phyloP scores from a whole-genome alignment of 148 eudicot species.

The Vaccinium darrowii region DNA sequence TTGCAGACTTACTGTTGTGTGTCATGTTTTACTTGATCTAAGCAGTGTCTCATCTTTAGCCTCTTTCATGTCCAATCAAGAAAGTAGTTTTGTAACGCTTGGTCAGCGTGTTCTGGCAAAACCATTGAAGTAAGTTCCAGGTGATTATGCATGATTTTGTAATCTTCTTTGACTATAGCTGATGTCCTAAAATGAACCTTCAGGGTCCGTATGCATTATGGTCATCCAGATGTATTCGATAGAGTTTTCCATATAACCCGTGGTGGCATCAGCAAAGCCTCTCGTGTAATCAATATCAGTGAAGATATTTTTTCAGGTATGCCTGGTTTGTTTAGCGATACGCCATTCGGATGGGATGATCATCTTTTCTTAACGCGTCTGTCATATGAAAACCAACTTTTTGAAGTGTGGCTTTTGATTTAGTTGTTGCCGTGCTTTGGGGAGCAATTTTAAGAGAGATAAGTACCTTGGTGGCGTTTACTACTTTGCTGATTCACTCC shows the following conservation, averaged over 20 bases:
- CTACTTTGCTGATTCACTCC: not conserved
- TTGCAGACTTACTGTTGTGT: not conserved
- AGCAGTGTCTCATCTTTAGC: conserved; percentile 99
- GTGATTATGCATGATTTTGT: not conserved
- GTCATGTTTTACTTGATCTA: conserved; percentile 19
- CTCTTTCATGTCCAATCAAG: conserved; percentile 98
- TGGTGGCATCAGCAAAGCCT: conserved; percentile 99
- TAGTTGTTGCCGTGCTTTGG: not conserved
- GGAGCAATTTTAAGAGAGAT: not conserved
- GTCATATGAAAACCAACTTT: not conserved
- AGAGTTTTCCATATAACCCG: conserved; percentile 96
- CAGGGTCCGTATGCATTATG: conserved; percentile 99
- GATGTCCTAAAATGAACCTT: conserved; percentile 11
- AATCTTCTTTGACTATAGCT: conserved; percentile 3
- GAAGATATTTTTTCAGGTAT: conserved; percentile 94
- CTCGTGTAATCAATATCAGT: conserved; percentile 97
- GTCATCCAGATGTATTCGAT: conserved; percentile 99
- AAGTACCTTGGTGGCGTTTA: not conserved
- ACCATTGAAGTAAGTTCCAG: conserved; percentile 79
- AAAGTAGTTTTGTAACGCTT: conserved; percentile 91
- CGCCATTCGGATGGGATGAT: not conserved
- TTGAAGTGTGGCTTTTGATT: not conserved
- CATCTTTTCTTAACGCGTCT: not conserved
- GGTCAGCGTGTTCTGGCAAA: conserved; percentile 98
- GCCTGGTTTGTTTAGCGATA: conserved; percentile 9